Evolutionary conservation across 371 early-diverging fungal genomes (phyloP), one percentile per base, ranked within the genome.

Genomic region (Amoeboradix gromovi): DNA sequence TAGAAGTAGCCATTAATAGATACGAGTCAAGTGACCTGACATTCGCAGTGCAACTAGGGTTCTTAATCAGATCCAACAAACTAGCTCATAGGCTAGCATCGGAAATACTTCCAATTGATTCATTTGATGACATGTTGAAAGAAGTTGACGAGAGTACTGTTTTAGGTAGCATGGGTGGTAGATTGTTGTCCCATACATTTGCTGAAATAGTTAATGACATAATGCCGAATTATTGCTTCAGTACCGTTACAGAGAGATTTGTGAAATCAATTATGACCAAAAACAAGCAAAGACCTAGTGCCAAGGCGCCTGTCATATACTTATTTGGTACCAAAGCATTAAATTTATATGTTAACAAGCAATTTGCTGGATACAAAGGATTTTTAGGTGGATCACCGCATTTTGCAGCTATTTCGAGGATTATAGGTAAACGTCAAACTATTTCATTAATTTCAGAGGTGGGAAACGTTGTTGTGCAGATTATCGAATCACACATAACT

Each of bases 21-120:
- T 78, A 74, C 66, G 81, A 80, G 67, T 70, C 72, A 28, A 73
- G 71, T 48, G 77, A 77, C 66, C 28, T 80, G 17, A 71, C 74
- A 68, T 48, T 31, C 0, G 30, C 0, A 17, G 22, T 65, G 74
- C 77, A 79, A 79, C 29, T 72, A 80, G 28, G 78, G 78, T 28
- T 66, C 70, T 16, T 80, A 30, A 65, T 80, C n/a, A 67, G 73
- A 29, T 70, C 31, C 30, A 69, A 71, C 1, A 69, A 70, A 5
- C 27, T 30, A 27, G 74, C 80, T 17, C 78, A 78, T 68, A 31
- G 69, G 30, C 68, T 74, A 2, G 68, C 79, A 27, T 67, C 73
- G 0, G 30, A 73, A 48, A 29, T 69, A 66, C 68, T 78, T 28
- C 66, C 32, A 1, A 71, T 80, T 1, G 79, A 78, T 17, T 66